These are phyloP conservation scores for Phytophthora pluvialis DNA, from an alignment of 352 stramenopile species.

Conservation along the genomic window DNA sequence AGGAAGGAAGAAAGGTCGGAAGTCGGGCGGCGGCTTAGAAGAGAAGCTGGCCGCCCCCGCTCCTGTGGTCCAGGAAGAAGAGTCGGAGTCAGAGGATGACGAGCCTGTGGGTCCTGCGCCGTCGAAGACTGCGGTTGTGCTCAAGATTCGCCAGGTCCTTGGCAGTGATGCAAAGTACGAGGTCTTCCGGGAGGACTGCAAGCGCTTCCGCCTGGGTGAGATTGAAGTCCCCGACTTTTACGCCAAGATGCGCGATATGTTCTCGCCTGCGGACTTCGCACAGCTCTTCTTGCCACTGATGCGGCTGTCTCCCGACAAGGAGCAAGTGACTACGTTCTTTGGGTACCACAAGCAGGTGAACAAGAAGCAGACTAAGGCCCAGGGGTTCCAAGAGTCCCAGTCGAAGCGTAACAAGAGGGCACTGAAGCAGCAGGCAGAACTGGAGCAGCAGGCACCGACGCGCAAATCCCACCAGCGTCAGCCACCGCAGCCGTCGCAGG, in stretches of 20 bases:
- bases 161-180: constrained; percentile 87
- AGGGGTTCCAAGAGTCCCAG: constrained; percentile 51
- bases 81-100: constrained; percentile 53
- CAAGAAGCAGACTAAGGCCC: constrained; percentile 41
- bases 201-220: constrained; percentile 66
- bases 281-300: constrained; percentile 84
- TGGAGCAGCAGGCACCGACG: constrained; percentile 28
- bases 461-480: constrained; percentile 36
- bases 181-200: constrained; percentile 81
- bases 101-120: constrained; percentile 36
- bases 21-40: constrained; percentile 45
- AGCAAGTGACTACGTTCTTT: constrained; percentile 72
- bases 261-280: constrained; percentile 66
- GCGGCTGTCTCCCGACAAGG: constrained; percentile 67
- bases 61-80: constrained; percentile 27
- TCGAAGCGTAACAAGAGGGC: constrained; percentile 59
- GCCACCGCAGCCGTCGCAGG: constrained; percentile 41
- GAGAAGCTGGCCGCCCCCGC: constrained; percentile 48
- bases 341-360: constrained; percentile 60
- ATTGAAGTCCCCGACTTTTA: constrained; percentile 77
- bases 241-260: constrained; percentile 67
- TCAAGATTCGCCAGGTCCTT: constrained; percentile 79
- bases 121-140: constrained; percentile 78
- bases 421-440: constrained; percentile 31
- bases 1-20: constrained; percentile 46